phyloP scores from a whole-genome alignment of 148 eudicot genomes.

The Nyssa sinensis region DNA sequence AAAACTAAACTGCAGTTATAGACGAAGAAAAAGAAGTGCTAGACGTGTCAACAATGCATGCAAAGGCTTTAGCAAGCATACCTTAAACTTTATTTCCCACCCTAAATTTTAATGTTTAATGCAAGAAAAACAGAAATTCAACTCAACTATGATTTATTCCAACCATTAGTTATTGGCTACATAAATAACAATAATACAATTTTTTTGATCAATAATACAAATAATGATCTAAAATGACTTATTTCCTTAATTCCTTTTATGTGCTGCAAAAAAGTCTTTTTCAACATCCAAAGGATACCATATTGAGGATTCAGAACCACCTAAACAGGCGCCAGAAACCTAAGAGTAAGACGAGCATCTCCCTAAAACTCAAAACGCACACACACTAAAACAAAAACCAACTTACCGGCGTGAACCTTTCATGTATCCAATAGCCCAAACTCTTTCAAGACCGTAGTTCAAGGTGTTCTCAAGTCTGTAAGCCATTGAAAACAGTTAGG shows the following conservation, averaged over 20 bases:
- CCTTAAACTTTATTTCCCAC: not conserved
- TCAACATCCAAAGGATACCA: not conserved
- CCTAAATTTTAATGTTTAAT: too few species aligned
- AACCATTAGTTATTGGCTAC: not conserved
- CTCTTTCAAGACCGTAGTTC: constrained; percentile 79
- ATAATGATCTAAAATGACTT: not conserved
- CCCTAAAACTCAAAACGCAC: not conserved
- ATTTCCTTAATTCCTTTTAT: not conserved
- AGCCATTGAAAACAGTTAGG: constrained; percentile 1
- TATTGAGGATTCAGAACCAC: not conserved
- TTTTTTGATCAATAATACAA: too few species aligned
- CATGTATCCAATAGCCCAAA: constrained; percentile 73
- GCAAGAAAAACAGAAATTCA: not conserved
- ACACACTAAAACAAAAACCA: not conserved
- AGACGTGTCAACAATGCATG: not conserved
- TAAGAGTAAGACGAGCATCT: not conserved
- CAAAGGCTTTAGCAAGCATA: not conserved
- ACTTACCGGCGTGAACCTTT: constrained; percentile 69
- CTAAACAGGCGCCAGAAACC: not conserved
- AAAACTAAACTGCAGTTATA: not conserved
- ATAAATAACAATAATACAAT: too few species aligned
- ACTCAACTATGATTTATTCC: not conserved
- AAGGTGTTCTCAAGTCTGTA: constrained; percentile 79
- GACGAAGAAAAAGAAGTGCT: not conserved
- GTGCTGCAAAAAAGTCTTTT: not conserved